phyloP scores from a whole-genome alignment of 2,329 filamentous ascomycete genomes.

The Phialocephala subalpina region DNA sequence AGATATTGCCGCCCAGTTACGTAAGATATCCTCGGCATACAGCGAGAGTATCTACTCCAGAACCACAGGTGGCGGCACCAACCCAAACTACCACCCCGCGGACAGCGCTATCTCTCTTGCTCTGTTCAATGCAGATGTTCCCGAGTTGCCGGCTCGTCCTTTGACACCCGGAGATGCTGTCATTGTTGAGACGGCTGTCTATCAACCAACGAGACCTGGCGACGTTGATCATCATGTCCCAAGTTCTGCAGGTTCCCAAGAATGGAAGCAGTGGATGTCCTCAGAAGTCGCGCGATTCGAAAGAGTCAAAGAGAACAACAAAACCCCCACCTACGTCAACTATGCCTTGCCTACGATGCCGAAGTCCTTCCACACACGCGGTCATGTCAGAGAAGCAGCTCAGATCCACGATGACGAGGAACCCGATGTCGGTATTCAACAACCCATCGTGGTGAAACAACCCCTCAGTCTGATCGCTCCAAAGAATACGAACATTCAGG shows the following conservation, averaged over 20 bases:
- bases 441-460: constrained; percentile 28
- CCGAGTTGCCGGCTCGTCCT: constrained; percentile 12
- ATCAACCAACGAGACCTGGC: constrained; percentile 39
- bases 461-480: constrained; percentile 38
- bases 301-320: constrained; percentile 35
- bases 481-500: constrained; percentile 27
- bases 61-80: constrained; percentile 41
- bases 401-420: constrained; percentile 53
- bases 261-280: constrained; percentile 64
- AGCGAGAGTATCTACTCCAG: constrained; percentile 45
- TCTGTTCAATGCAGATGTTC: constrained; percentile 22
- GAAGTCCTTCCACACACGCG: constrained; percentile 37
- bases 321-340: constrained; percentile 33
- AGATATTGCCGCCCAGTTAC: not conserved
- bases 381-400: constrained; percentile 58
- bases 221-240: constrained; percentile 44
- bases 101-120: constrained; percentile 33
- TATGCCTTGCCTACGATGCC: constrained; percentile 41
- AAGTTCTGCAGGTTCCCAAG: constrained; percentile 56
- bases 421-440: constrained; percentile 16
- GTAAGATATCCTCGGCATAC: constrained; percentile 29
- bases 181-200: constrained; percentile 44
- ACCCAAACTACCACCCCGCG: constrained; percentile 17
- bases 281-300: constrained; percentile 59
- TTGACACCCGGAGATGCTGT: constrained; percentile 45